Base-by-base conservation (phyloP, 2,329 filamentous ascomycete genomes). In the Fusarium sp. region DNA sequence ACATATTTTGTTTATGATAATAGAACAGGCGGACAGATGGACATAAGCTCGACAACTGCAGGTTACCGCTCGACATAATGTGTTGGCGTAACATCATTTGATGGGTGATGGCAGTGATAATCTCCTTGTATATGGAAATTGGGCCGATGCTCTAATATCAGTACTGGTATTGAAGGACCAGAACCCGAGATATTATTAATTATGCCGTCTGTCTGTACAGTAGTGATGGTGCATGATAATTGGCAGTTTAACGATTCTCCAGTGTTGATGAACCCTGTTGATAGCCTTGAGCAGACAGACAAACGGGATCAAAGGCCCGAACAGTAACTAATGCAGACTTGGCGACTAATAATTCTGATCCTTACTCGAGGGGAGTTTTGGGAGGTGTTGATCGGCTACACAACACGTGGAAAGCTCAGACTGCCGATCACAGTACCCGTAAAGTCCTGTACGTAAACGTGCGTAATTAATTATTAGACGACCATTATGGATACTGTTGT, bases 361-460 rank as follows among this genome's bases (percentile, higher is more conserved):
- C 23, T 18, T 30, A 30, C 30, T 30, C 30, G 10, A 30, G 30
- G 30, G 30, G 30, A 30, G 30, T 30, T 11, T 11, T 30, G 30
- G 30, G 30, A 30, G 9, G 18, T 51, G 26, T 44, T 36, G 53
- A 60, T 60, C 53, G 38, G 15, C 37, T 36, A 42, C 36, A n/a
- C 23, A 44, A 36, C 56, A 61, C 49, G 50, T 60, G 62, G 49
- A 31, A 62, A 65, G 63, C 51, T 60, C 38, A 61, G 67, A 57
- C 67, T 62, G 51, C 54, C 42, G 65, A 58, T 64, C 50, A 53
- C 40, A 59, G 57, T 44, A 53, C 38, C 42, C 40, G 26, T 30
- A 46, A 42, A 49, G 46, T 26, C 12, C 18, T 38, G 18, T 12
- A 9, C 16, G 28, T 20, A 28, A 38, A 38, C 16, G 34, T 23